Base-by-base conservation (phyloP, 2,329 filamentous ascomycete species). In the Dryadomyces quercivorus region DNA sequence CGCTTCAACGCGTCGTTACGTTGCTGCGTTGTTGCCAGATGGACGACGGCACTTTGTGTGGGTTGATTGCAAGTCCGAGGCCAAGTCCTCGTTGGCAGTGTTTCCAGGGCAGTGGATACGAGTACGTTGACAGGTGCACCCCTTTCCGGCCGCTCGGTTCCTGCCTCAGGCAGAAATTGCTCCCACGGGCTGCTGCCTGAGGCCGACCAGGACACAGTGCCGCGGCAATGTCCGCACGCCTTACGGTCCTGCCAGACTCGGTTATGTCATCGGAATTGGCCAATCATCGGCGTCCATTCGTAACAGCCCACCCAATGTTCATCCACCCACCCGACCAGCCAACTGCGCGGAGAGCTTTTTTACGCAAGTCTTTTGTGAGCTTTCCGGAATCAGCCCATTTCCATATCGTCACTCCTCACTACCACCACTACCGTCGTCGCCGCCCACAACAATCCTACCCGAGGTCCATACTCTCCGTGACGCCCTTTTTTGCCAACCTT, bases 361-460 rank as follows among this genome's bases (percentile, higher is more conserved):
- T 49, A 13, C 52, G 21, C 46, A 16, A 13, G 22, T 48, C 44
- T 48, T 48, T 50, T 50, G 49, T 51, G 53, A 55, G 54, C 56
- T 55, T 58, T 50, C 36, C 56, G 49, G 51, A 31, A 54, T 59
- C 57, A 57, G 56, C 52, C 54, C 57, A 57, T 54, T 50, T 47
- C 22, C 46, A 20, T 54, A 46, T 45, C 40, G 43, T 53, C 50
- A 13, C 36, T 13, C 43, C 45, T 38, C n/a, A 38, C 50, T 16
- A 45, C 21, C 46, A 15, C 49, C 36, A 45, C 50, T 40, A 6
- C 43, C 53, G 12, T 43, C 42, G 26, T 43, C 42, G 18, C 26
- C n/a, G 20, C 36, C 26, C 20, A 36, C 31, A n/a, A 43, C 48
- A 20, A 48, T 36, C 50, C 31, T 52, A 43, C 53, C 52, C 42